Evolutionary conservation across 2,329 filamentous ascomycete species (phyloP), one percentile per base, ranked within the genome.

Genomic region (Cephalotrichum gorgonifer): DNA sequence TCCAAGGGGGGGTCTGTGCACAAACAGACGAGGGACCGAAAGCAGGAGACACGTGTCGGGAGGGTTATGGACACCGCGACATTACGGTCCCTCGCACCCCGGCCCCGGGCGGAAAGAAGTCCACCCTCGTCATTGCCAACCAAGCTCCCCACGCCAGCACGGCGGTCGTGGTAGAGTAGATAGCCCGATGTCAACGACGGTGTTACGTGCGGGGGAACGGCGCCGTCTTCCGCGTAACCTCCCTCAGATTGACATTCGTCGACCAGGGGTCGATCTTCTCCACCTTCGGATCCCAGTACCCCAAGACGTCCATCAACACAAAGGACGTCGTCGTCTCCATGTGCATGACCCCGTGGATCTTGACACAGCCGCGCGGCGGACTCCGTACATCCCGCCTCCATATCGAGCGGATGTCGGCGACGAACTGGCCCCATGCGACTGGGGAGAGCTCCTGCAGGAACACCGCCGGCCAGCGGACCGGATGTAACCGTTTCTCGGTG

Each of bases 261-360:
- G 52, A 54, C 2, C 31, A 35, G 4, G 26, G 9, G 33, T 57
- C 64, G 47, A 64, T 70, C 14, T 56, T 56, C 52, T 65, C 63
- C 30, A 66, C 71, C 54, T 71, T 70, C 1, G 74, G 73, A 58
- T 77, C 64, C 65, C 72, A 78, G 54, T 67, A 72, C 3, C 64
- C 70, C n/a, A 54, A 51, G 1, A 72, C 71, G 53, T 76, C 71
- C 31, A 76, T 58, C 7, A 68, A 62, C 6, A 75, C 47, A 47
- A 59, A 63, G 4, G 64, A 64, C 33, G 56, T 64, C 0, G 65
- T 51, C 9, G 68, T 61, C 30, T 67, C 61, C 7, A 77, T 48
- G 53, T 74, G 68, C 2, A 78, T 65, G 33, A 74, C 55, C 1
- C 75, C 75, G 11, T 64, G 67, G 1, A 77, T 60, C 3, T 60